phyloP scores from a whole-genome alignment of 768 basidiomycete genomes.

The Lentinula aciculospora region DNA sequence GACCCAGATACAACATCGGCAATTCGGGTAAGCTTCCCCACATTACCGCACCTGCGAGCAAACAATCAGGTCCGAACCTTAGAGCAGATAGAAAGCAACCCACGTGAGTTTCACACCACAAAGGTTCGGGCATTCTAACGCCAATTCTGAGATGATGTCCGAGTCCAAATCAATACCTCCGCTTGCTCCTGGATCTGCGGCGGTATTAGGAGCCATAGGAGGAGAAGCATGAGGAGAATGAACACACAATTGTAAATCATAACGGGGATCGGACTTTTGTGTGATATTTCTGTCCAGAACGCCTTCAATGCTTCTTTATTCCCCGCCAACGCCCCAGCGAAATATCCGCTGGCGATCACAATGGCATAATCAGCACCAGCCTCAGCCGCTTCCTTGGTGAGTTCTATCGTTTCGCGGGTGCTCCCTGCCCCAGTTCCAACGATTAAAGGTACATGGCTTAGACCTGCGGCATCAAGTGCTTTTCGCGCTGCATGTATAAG shows the following conservation, averaged over 20 bases:
- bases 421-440: slow-evolving; percentile 81
- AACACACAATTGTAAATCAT: slow-evolving; percentile 83
- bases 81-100: slow-evolving; percentile 21
- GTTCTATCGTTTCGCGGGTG: slow-evolving; percentile 75
- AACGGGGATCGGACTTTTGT: slow-evolving; percentile 81
- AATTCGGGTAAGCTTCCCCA: slow-evolving; percentile 87
- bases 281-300: slow-evolving; percentile 72
- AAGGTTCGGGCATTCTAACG: slow-evolving; percentile 68
- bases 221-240: neutral
- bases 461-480: slow-evolving; percentile 63
- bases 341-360: slow-evolving; percentile 85
- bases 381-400: slow-evolving; percentile 70
- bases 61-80: slow-evolving; percentile 8
- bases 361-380: slow-evolving; percentile 87
- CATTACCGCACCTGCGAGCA: slow-evolving; percentile 70
- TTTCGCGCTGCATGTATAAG: slow-evolving; percentile 65
- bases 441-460: slow-evolving; percentile 59
- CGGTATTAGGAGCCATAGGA: slow-evolving; percentile 12
- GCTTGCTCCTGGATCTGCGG: slow-evolving; percentile 74
- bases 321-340: slow-evolving; percentile 63
- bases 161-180: slow-evolving; percentile 92
- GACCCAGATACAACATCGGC: slow-evolving; percentile 57
- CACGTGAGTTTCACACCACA: slow-evolving; percentile 88
- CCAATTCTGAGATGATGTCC: slow-evolving; percentile 78
- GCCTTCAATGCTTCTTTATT: slow-evolving; percentile 68